Evolutionary conservation across 2,329 filamentous ascomycete genomes (phyloP), one percentile per base, ranked within the genome.

Genomic region (Penicillium vulpinum): DNA sequence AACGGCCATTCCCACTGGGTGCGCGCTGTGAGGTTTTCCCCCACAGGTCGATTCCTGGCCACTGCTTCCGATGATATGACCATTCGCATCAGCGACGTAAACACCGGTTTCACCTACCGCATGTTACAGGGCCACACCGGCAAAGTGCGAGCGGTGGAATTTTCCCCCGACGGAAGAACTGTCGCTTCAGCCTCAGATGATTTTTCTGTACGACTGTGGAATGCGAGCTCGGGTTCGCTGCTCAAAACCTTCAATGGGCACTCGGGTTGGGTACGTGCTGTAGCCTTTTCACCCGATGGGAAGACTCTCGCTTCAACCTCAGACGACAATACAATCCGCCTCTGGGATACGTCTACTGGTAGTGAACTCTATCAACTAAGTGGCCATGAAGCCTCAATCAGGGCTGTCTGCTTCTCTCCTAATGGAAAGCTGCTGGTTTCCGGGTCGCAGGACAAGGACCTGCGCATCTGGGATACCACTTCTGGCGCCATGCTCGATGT

Each of bases 51-150:
- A 26, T 51, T 52, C 10, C 28, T 56, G 10, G 54, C 54, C 28
- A 56, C 54, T 21, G 54, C 54, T 16, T 56, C 54, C 24, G 54
- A 56, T 33, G 54, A 56, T 46, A 56, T 52, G 48, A 46, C 48
- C 16, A 51, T 56, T 46, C 54, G 54, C 22, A 56, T 56, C 33
- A 56, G 54, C 26, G 54, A 56, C 21, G 54, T 51, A 28, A 56
- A 52, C 21, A 56, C 48, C n/a, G 54, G 54, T 9, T 56, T 56
- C 28, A 56, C 54, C 28, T 56, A 56, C 22, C 54, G 54, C 47
- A 56, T 28, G 18, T 41, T 56, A 13, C 41, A 56, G 33, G 54
- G 54, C 24, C 54, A 56, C 41, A 56, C 54, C 1, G 54, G 54
- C 28, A 56, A 46, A 39, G 54, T 56, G 28, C 48, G 54, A 22